phyloP scores from a whole-genome alignment of 352 stramenopile species.

The Phytophthora aleatoria region DNA sequence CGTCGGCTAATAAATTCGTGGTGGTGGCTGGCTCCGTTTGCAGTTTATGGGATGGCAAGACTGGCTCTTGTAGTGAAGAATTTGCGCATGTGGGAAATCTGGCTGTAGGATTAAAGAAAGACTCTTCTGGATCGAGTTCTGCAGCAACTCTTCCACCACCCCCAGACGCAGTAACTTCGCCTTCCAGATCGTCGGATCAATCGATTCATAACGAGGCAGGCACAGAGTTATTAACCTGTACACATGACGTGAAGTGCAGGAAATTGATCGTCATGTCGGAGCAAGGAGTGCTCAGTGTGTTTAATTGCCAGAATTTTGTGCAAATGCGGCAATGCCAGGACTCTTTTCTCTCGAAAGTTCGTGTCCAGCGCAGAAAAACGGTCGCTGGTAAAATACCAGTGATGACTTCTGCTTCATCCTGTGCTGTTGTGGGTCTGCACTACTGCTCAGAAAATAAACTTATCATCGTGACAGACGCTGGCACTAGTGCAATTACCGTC shows the following conservation, averaged over 20 bases:
- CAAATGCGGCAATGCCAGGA: constrained; percentile 71
- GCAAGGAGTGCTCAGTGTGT: constrained; percentile 61
- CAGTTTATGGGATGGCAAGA: constrained; percentile 76
- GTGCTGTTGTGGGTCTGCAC: constrained; percentile 60
- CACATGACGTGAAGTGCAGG: constrained; percentile 59
- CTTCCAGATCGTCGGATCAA: constrained; percentile 12
- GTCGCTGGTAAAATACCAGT: constrained; percentile 4
- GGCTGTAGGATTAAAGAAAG: constrained; percentile 2
- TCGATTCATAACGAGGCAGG: constrained; percentile 28
- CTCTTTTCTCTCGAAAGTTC: constrained; percentile 34
- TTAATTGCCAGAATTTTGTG: constrained; percentile 80
- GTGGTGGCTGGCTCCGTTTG: constrained; percentile 63
- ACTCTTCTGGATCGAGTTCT: constrained; percentile 1
- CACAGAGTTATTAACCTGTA: constrained; percentile 53
- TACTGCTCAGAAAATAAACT: constrained; percentile 84
- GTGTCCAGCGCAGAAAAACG: neutral
- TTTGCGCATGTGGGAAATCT: constrained; percentile 53
- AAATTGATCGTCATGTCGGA: constrained; percentile 71
- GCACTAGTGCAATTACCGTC: constrained; percentile 55
- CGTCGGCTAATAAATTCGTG: constrained; percentile 70
- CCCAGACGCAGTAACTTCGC: neutral
- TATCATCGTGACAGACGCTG: constrained; percentile 52
- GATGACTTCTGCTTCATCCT: constrained; percentile 31
- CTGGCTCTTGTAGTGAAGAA: constrained; percentile 56
- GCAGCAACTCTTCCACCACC: neutral